Base-by-base conservation (phyloP, 2,329 filamentous ascomycete species). In the Colletotrichum sp. region DNA sequence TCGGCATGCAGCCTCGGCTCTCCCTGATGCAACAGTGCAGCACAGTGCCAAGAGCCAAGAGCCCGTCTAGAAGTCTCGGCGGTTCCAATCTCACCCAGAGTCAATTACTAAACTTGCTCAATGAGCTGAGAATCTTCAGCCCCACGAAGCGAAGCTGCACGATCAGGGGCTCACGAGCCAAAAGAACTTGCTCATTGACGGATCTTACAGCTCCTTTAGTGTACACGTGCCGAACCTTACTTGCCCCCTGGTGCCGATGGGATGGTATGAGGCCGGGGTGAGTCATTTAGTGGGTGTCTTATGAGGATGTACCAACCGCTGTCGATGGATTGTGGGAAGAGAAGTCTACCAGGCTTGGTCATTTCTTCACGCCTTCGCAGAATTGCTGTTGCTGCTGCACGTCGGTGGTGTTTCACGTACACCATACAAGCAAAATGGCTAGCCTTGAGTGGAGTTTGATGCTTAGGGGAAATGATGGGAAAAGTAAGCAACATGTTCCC, bases 41-140 rank as follows among this genome's bases (percentile, higher is more conserved):
- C 64, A 67, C 64, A 67, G 64, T 67, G 39, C 39, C 36, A 18
- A 30, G 14, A 14, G 64, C 64, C 64, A 67, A 67, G 64, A 59
- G 0, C 34, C 61, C 32, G 32, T 43, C 61, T 16, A n/a, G 32
- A 1, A 18, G 34, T 24, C 32, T 64, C 36, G 36, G 36, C 6
- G n/a, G 32, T 34, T 26, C 30, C 21, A 34, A 34, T 39, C 18
- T 39, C 10, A 7, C 61, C 13, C 34, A 21, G 21, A 24, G 1
- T 4, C 34, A 2, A 64, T 64, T 64, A 64, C 10, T 52, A 21
- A 52, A 64, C 61, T 64, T 64, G 61, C 61, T 64, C 61, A 64
- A 43, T n/a, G 61, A 26, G 34, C 32, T 34, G 34, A 39, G 32
- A 18, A 52, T 26, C 3, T 26, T 6, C 24, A 64, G 32, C 61